Conservation (phyloP, 352 stramenopile species). For the Globisporangium lucens region DNA sequence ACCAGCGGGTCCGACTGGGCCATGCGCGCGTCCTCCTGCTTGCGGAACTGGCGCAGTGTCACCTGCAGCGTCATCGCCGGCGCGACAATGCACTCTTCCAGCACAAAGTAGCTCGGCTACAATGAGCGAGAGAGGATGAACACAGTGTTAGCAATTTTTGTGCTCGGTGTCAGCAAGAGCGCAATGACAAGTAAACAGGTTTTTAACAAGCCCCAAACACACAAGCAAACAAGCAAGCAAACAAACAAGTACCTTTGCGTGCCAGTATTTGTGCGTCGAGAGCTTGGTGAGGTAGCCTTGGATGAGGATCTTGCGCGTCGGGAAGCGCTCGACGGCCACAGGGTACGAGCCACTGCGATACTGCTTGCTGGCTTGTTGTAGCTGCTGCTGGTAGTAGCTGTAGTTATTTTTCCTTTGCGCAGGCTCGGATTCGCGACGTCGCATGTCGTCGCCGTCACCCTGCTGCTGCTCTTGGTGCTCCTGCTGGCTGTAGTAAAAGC, state of each 20-base stretch:
- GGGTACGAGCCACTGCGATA: constrained; percentile 7
- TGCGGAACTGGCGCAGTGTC: constrained; percentile 51
- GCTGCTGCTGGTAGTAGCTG: neutral
- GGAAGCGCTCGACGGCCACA: neutral
- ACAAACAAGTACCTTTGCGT: constrained; percentile 32
- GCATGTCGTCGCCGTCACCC: neutral
- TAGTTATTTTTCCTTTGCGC: neutral
- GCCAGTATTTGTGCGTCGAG: constrained; percentile 52
- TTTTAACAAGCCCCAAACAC: neutral
- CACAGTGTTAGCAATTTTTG: neutral
- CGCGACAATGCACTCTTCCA: constrained; percentile 33
- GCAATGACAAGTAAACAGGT: neutral
- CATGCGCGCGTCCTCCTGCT: constrained; percentile 23
- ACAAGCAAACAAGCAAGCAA: neutral
- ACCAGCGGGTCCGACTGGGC: constrained; percentile 19
- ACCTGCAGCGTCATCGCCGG: constrained; percentile 20
- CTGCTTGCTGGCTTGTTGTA: neutral
- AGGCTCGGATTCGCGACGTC: constrained; percentile 2
- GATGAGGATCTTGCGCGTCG: constrained; percentile 29
- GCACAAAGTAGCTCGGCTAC: constrained; percentile 48
- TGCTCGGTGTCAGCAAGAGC: neutral
- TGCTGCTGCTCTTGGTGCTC: neutral
- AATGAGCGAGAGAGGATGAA: neutral
- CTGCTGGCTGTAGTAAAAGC: constrained; percentile 5
- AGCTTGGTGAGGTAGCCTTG: constrained; percentile 57